Evolutionary conservation across 257 asterid genomes (phyloP).

Genomic region (Solanum lycopersicoides): DNA sequence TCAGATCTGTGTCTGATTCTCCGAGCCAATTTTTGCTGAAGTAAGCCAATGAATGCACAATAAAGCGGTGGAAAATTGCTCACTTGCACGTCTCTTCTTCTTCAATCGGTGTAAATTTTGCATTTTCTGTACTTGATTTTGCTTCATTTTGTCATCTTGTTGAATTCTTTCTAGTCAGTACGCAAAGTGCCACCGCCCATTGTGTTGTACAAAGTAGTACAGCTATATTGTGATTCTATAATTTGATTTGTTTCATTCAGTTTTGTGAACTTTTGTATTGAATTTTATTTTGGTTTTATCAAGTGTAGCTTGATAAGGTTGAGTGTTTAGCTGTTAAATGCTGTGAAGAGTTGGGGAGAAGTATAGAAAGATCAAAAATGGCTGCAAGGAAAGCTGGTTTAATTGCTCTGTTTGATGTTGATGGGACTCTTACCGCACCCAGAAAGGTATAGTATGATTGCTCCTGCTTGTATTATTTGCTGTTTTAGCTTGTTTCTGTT

Average conservation of each 20-base stretch:
- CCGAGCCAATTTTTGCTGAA: not conserved
- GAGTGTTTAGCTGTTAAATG: not conserved
- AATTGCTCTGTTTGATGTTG: slow-evolving; percentile 91
- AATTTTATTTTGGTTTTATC: not conserved
- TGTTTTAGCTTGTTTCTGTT: not conserved
- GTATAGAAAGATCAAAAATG: slow-evolving; percentile 16
- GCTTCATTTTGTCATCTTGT: not conserved
- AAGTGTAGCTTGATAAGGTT: not conserved
- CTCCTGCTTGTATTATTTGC: too few species aligned
- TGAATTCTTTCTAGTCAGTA: too few species aligned
- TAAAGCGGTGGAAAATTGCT: not conserved
- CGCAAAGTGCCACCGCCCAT: too few species aligned
- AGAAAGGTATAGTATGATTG: slow-evolving; percentile 41
- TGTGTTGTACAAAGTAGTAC: too few species aligned
- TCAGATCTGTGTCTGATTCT: not conserved
- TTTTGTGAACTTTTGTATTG: not conserved
- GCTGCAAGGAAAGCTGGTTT: slow-evolving; percentile 55
- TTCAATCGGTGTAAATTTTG: not conserved
- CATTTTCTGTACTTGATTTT: not conserved
- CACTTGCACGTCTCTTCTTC: not conserved
- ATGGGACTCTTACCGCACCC: slow-evolving; percentile 96
- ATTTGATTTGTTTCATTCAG: not conserved
- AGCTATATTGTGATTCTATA: not conserved
- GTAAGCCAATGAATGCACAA: not conserved
- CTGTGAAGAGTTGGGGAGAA: not conserved